phyloP scores from a whole-genome alignment of 2,329 filamentous ascomycete genomes.

The Penicillium italicum region DNA sequence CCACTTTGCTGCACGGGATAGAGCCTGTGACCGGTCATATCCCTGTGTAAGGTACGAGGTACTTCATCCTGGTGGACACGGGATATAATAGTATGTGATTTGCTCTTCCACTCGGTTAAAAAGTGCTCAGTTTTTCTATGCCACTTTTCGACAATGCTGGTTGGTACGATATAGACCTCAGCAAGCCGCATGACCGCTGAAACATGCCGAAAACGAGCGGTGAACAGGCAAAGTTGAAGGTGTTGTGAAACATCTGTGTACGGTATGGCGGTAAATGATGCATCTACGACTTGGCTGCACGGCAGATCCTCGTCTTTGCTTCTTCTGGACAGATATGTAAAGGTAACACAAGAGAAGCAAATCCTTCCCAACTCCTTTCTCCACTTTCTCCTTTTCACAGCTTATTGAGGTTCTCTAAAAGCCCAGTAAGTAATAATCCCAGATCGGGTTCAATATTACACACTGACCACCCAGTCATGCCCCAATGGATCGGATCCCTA shows the following conservation, averaged over 20 bases:
- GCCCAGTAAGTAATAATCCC: neutral
- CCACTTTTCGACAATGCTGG: neutral
- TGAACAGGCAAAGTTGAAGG: neutral
- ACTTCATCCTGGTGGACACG: neutral
- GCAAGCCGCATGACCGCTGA: neutral
- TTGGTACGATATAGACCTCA: neutral
- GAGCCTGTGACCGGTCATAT: neutral
- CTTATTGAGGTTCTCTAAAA: neutral
- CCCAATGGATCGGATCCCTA: slow-evolving; percentile 6
- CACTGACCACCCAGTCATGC: slow-evolving; percentile 4
- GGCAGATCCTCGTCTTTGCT: neutral
- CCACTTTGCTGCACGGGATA: neutral
- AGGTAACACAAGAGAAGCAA: neutral
- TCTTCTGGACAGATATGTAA: neutral
- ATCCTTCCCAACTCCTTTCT: neutral
- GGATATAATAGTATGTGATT: neutral
- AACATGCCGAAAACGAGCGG: neutral
- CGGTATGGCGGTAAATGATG: neutral
- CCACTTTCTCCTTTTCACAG: neutral
- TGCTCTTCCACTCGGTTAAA: neutral
- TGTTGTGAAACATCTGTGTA: neutral
- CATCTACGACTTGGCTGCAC: neutral
- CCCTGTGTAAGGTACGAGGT: neutral
- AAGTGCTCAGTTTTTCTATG: neutral
- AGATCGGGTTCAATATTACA: too few species aligned